Evolutionary conservation across 495 filamentous ascomycete genomes (phyloP).

Genomic region (Penicillium roqueforti): DNA sequence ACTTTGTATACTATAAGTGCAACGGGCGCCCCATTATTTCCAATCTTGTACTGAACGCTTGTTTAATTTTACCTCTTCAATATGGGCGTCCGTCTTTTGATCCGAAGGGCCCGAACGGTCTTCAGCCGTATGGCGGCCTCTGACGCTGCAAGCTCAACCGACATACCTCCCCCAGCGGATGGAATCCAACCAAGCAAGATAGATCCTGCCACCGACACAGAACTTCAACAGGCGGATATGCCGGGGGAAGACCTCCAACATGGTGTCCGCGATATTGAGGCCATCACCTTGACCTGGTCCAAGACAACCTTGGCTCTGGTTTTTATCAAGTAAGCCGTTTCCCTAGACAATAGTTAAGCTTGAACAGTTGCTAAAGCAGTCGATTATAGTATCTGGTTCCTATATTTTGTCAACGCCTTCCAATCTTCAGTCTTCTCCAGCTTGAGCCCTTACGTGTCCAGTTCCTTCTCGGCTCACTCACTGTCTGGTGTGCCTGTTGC

Average conservation of each 20-base stretch:
- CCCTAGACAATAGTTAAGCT: too few relatives aligned
- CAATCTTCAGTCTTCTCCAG: conserved; percentile 24
- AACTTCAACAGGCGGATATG: not conserved
- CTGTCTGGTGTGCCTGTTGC: conserved; percentile 27
- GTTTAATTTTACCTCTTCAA: too few relatives aligned
- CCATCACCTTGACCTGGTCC: conserved; percentile 29
- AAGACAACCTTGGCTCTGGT: conserved; percentile 23
- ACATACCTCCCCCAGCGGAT: not conserved
- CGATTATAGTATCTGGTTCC: conserved; percentile 24
- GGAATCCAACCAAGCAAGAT: not conserved
- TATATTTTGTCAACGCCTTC: conserved; percentile 21
- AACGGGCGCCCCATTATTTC: too few relatives aligned
- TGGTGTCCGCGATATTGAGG: conserved; percentile 35
- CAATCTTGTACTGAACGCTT: too few relatives aligned
- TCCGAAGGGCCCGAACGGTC: not conserved
- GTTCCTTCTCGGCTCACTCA: conserved; percentile 28
- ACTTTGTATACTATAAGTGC: too few relatives aligned
- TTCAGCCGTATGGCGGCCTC: not conserved
- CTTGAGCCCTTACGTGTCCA: conserved; percentile 30
- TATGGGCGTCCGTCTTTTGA: conserved; percentile 1
- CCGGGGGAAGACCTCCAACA: conserved; percentile 13
- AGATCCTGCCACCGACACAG: not conserved
- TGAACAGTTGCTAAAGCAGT: not conserved
- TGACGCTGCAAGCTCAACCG: too few relatives aligned
- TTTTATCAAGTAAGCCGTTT: conserved; percentile 25